Evolutionary conservation across 495 filamentous ascomycete species (phyloP).

Genomic region (Amorphotheca resinae): DNA sequence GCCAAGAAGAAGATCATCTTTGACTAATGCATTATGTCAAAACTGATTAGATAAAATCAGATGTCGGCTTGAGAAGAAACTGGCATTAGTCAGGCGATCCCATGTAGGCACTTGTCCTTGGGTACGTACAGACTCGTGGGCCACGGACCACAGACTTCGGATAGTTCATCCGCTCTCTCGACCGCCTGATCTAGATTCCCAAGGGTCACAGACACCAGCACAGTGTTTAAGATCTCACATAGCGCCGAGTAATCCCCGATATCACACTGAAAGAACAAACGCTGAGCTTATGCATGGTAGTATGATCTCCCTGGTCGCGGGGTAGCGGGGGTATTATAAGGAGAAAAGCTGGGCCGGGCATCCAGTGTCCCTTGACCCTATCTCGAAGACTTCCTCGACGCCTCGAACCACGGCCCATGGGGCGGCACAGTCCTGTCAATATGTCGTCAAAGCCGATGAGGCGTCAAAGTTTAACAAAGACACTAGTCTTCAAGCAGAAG

Average conservation of each 20-base stretch:
- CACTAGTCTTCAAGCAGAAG: too few species aligned
- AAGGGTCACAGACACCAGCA: not conserved
- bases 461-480: too few species aligned
- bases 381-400: too few species aligned
- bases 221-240: not conserved
- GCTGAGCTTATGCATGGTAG: not conserved
- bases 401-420: too few species aligned
- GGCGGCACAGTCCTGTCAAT: too few species aligned
- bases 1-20: too few species aligned
- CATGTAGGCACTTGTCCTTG: not conserved
- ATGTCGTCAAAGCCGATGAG: too few species aligned
- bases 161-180: too few species aligned
- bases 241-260: not conserved
- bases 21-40: too few species aligned
- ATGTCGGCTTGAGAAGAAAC: too few species aligned
- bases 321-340: not conserved
- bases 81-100: not conserved
- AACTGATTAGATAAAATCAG: too few species aligned
- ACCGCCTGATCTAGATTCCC: slow-evolving; percentile 1
- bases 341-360: not conserved
- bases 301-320: not conserved
- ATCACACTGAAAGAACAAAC: not conserved
- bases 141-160: not conserved
- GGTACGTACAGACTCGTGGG: not conserved
- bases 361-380: too few species aligned